Evolutionary conservation across 345 rosid genomes (phyloP).

Genomic region (Gynandropsis gynandra): DNA sequence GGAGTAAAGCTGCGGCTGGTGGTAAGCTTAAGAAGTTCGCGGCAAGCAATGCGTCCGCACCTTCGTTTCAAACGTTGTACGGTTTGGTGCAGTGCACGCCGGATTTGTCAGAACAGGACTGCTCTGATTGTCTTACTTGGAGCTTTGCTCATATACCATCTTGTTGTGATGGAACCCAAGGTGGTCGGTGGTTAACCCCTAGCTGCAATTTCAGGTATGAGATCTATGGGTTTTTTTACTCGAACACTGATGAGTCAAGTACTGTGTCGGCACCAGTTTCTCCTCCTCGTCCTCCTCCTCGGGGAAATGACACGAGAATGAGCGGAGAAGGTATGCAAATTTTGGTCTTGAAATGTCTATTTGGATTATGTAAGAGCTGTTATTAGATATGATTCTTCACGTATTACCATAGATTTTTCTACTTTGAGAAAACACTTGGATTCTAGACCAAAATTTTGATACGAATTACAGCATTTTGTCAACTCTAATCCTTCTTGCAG

Average conservation of each 20-base stretch:
- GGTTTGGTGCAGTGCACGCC: slow-evolving; percentile 42
- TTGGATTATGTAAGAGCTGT: no score
- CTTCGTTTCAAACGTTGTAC: slow-evolving; percentile 10
- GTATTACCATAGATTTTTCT: no score
- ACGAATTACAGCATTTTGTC: no score
- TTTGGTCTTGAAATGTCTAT: no score
- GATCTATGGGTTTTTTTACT: slow-evolving; percentile 16
- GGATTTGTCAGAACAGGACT: slow-evolving; percentile 18
- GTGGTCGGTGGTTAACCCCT: slow-evolving; percentile 17
- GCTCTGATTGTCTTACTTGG: slow-evolving; percentile 15
- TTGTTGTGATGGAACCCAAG: slow-evolving; percentile 10
- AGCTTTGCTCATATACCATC: background rate
- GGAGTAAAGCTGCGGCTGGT: slow-evolving; percentile 18
- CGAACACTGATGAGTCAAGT: background rate
- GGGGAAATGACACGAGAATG: slow-evolving; percentile 3
- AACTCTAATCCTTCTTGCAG: background rate
- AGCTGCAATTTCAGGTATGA: slow-evolving; percentile 36
- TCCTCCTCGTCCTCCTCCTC: slow-evolving; percentile 14
- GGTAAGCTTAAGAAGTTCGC: slow-evolving; percentile 23
- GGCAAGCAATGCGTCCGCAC: background rate
- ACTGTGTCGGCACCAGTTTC: background rate
- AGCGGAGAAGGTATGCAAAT: background rate
- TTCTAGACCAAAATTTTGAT: background rate
- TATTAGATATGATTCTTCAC: no score
- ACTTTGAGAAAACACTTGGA: background rate